Evolutionary conservation across 768 basidiomycete species (phyloP), one percentile per base, ranked within the genome.

Genomic region (Phylloporus sp.): DNA sequence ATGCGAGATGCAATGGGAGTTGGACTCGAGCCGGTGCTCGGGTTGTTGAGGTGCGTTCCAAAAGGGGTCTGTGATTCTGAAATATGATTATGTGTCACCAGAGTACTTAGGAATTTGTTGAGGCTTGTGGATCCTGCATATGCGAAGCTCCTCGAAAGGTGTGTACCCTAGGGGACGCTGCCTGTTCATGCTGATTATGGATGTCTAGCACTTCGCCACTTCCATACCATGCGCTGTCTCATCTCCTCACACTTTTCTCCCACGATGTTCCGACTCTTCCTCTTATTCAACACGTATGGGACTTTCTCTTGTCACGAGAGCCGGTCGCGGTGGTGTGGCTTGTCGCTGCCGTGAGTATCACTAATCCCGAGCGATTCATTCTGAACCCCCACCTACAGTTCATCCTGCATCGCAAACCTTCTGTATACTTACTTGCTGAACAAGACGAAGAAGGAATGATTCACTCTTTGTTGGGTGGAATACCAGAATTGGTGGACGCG

Each of bases 251-350:
- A 0, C 76, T 95, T 24, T 92, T 97, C 69, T 82, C 93, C 10
- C 93, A 97, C 63, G 92, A 96, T 56, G 77, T 92, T 46, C 90
- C 93, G 8, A 88, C 87, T 3, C 76, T 95, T n/a, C 78, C 85
- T 5, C 81, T 93, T 31, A 86, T 92, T 22, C 92, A 95, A 61
- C 86, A 92, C 52, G 80, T 92, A 38, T 97, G 95, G 65, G 93
- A 97, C 66, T 97, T 83, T 60, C 68, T 96, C 9, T 69, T 97
- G 11, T 80, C 81, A 52, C 76, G 92, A 28, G 90, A 90, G 21
- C 93, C 93, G 9, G 78, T 92, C 23, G 73, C 76, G 1, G 75
- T 81, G 3, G 84, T 95, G 0, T 97, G 95, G 70, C 78, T 96
- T 9, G 82, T 82, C 14, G 79, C 84, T 27, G 84, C 87, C 32